A percentile compares a stretch with the other conserved stretches of the same genome.
Conservation (phyloP, 2,329 filamentous ascomycete genomes). For the Fusarium robinianum region DNA sequence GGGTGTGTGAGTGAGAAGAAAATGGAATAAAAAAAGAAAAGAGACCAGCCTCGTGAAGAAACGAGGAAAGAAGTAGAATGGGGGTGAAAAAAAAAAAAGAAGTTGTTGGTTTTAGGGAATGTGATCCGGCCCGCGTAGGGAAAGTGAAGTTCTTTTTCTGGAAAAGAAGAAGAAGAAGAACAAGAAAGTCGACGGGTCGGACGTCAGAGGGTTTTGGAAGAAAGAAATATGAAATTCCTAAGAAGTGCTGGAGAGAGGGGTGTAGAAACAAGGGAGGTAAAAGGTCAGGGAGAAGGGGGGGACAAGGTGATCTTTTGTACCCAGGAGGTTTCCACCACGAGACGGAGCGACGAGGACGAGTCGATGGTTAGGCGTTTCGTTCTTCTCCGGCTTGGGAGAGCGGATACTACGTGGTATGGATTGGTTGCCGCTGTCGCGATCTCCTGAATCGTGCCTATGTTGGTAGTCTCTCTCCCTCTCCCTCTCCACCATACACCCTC, state of each 20-base stretch:
- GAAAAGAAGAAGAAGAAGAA: conserved; percentile 12
- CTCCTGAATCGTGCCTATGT: too few relatives aligned
- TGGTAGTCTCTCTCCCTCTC: too few relatives aligned
- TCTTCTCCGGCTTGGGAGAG: too few relatives aligned
- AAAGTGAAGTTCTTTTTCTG: conserved; percentile 23
- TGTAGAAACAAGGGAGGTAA: conserved; percentile 5
- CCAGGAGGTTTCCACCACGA: conserved; percentile 16
- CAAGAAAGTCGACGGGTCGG: conserved; percentile 17
- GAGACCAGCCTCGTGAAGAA: conserved; percentile 26
- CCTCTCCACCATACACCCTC: too few relatives aligned
- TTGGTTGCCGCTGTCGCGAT: too few relatives aligned
- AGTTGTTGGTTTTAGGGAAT: conserved; percentile 23
- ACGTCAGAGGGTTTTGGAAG: conserved; percentile 12
- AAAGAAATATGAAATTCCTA: conserved; percentile 34
- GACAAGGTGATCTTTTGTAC: conserved; percentile 28
- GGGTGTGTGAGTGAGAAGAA: conserved; percentile 16
- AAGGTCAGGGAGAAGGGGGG: conserved; percentile 15
- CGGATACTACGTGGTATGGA: too few relatives aligned
- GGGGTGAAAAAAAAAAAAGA: conserved; percentile 7
- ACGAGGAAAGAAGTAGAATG: conserved; percentile 6
- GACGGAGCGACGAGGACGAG: conserved; percentile 17
- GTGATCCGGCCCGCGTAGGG: conserved; percentile 29
- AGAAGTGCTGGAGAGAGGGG: conserved; percentile 30
- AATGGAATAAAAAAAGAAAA: conserved; percentile 9
- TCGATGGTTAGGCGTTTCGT: too few relatives aligned